These are phyloP conservation scores for Saccharum spontaneum DNA, from an alignment of 176 grass and related monocot species.

Conservation along the genomic window DNA sequence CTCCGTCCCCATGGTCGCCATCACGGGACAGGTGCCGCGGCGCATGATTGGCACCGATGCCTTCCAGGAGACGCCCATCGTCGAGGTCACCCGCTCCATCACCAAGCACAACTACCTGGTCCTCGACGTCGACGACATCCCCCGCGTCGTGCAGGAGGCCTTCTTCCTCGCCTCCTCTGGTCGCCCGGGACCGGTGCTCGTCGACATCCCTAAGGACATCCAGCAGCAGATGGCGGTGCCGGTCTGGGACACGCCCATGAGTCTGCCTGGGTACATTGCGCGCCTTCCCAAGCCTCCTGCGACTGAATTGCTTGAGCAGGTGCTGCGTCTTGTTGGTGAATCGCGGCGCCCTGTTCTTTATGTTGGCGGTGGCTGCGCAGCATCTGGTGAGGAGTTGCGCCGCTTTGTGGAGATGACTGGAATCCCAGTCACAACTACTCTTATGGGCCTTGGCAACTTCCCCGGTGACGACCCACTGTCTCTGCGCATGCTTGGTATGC, in stretches of 20 bases:
- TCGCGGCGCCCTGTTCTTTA: conserved; percentile 73
- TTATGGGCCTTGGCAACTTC: conserved; percentile 96
- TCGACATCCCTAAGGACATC: conserved; percentile 96
- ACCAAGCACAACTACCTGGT: conserved; percentile 98
- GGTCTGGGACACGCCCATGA: conserved; percentile 59
- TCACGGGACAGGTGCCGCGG: conserved; percentile 95
- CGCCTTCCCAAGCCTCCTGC: conserved; percentile 78
- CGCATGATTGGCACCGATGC: conserved; percentile 98
- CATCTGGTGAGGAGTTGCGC: conserved; percentile 71
- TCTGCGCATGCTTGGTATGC: conserved; percentile 95
- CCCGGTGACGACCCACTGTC: conserved; percentile 67
- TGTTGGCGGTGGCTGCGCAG: conserved; percentile 83
- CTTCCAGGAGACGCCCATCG: conserved; percentile 98
- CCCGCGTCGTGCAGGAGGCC: conserved; percentile 81
- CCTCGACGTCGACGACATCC: conserved; percentile 80
- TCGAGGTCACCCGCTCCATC: conserved; percentile 98
- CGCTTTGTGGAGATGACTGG: conserved; percentile 75
- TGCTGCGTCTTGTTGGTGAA: conserved; percentile 75
- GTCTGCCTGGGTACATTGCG: conserved; percentile 71
- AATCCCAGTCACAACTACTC: conserved; percentile 86
- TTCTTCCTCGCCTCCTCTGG: conserved; percentile 82
- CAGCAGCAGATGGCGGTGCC: conserved; percentile 86
- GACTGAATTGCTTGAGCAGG: conserved; percentile 66
- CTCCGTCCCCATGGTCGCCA: conserved; percentile 87
- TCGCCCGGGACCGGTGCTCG: conserved; percentile 79